phyloP scores from a whole-genome alignment of 2,329 filamentous ascomycete genomes.

The Rhynchosporium secalis region DNA sequence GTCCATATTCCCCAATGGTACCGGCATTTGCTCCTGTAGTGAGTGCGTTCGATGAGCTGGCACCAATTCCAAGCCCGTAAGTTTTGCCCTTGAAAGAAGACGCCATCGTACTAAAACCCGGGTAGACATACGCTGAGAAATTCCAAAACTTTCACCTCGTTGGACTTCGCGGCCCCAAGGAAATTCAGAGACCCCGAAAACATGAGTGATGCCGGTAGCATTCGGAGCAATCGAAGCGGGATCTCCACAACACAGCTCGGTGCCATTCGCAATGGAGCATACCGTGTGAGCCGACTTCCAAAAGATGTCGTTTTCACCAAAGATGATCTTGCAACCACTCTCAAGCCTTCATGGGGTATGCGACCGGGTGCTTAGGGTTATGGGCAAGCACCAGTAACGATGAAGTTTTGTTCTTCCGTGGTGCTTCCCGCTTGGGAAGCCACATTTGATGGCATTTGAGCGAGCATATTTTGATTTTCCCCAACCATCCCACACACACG shows the following conservation, averaged over 20 bases:
- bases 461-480: conserved; percentile 34
- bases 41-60: conserved; percentile 83
- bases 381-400: conserved; percentile 24
- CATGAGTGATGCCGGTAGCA: conserved; percentile 67
- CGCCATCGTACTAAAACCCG: conserved; percentile 34
- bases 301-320: conserved; percentile 64
- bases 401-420: conserved; percentile 27
- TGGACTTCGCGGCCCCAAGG: conserved; percentile 79
- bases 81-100: conserved; percentile 43
- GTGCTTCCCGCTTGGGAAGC: conserved; percentile 22
- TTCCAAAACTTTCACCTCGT: conserved; percentile 72
- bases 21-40: conserved; percentile 76
- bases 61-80: conserved; percentile 87
- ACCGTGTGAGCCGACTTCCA: conserved; percentile 68
- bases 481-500: conserved; percentile 11
- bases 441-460: conserved; percentile 35
- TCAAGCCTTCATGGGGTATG: conserved; percentile 45
- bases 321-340: conserved; percentile 55
- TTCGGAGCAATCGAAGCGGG: conserved; percentile 63
- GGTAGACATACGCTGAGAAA: conserved; percentile 70
- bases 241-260: conserved; percentile 59
- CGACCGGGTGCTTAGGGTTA: conserved; percentile 31
- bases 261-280: conserved; percentile 66
- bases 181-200: conserved; percentile 64
- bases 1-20: conserved; percentile 73